Conservation (phyloP, 1,284 basidiomycete species). For the Blastosporella zonata region DNA sequence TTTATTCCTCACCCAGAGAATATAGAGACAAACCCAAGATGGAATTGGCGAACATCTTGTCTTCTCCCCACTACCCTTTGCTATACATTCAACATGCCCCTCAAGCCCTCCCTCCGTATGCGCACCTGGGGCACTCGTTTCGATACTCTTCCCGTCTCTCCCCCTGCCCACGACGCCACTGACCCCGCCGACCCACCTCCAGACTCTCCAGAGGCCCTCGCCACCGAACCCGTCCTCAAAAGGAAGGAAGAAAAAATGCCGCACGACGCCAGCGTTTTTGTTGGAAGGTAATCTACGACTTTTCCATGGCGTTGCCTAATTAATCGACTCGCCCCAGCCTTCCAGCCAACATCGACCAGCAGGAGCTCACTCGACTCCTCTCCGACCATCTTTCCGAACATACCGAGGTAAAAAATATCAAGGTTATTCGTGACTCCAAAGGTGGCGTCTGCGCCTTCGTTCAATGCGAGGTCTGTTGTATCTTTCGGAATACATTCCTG, state of each 20-base stretch:
- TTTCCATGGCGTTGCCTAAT: constrained; percentile 7
- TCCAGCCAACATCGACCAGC: constrained; percentile 61
- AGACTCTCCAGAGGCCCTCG: constrained; percentile 3
- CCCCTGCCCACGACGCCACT: constrained; percentile 25
- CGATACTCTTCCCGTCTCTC: constrained; percentile 45
- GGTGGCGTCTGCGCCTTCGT: constrained; percentile 78
- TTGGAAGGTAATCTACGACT: constrained; percentile 67
- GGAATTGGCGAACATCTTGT: constrained; percentile 6
- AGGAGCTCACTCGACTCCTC: constrained; percentile 56
- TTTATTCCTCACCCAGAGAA: constrained; percentile 7
- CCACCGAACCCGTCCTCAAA: constrained; percentile 19
- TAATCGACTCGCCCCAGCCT: constrained; percentile 56
- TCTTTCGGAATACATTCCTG: background rate
- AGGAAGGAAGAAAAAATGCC: constrained; percentile 47
- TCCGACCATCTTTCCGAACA: constrained; percentile 61
- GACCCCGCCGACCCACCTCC: constrained; percentile 7
- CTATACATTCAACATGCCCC: constrained; percentile 36
- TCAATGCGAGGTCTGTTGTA: constrained; percentile 64
- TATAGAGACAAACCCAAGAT: constrained; percentile 9
- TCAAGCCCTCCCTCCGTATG: constrained; percentile 31
- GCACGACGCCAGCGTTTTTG: constrained; percentile 76
- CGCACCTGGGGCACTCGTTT: constrained; percentile 71
- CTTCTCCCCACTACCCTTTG: constrained; percentile 20
- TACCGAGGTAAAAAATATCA: constrained; percentile 62
- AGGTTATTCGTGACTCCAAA: constrained; percentile 71